phyloP scores from a whole-genome alignment of 2,329 filamentous ascomycete genomes.

The Talaromyces sp. region DNA sequence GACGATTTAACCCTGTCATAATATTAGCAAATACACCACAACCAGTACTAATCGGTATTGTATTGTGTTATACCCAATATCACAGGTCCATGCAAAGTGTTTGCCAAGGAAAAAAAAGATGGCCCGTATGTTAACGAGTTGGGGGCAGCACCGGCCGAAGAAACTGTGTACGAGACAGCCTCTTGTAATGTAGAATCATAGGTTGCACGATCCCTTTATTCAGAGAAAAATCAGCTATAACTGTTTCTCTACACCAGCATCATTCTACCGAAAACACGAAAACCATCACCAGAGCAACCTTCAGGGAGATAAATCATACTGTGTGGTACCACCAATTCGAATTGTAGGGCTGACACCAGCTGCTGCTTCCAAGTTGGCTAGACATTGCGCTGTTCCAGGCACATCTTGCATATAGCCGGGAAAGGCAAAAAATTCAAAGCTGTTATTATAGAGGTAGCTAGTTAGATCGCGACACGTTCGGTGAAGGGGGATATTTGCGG shows the following conservation, averaged over 20 bases:
- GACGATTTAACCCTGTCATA: constrained; percentile 42
- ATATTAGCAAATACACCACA: no score
- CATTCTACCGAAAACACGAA: no score
- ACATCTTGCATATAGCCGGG: constrained; percentile 53
- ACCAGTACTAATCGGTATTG: no score
- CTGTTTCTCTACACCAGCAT: neutral
- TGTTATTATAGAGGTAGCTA: constrained; percentile 15
- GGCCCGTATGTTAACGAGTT: constrained; percentile 49
- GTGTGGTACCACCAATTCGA: constrained; percentile 56
- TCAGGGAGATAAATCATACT: constrained; percentile 26
- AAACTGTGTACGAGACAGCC: constrained; percentile 51
- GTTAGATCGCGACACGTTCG: no score
- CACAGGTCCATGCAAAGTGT: constrained; percentile 46
- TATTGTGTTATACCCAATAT: constrained; percentile 33
- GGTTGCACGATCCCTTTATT: constrained; percentile 45
- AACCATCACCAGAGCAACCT: neutral
- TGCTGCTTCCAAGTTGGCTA: constrained; percentile 49
- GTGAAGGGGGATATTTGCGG: no score
- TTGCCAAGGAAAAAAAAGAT: constrained; percentile 49
- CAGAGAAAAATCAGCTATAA: neutral
- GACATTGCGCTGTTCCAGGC: constrained; percentile 47
- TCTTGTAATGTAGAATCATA: constrained; percentile 45
- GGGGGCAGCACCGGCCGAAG: constrained; percentile 46
- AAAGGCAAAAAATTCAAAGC: constrained; percentile 55
- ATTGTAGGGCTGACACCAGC: constrained; percentile 52